A percentile compares a stretch with the other conserved stretches of the same genome.
These are phyloP conservation scores for Akebia trifoliata DNA, from an alignment of 164 flowering plant species.

Conservation along the genomic window DNA sequence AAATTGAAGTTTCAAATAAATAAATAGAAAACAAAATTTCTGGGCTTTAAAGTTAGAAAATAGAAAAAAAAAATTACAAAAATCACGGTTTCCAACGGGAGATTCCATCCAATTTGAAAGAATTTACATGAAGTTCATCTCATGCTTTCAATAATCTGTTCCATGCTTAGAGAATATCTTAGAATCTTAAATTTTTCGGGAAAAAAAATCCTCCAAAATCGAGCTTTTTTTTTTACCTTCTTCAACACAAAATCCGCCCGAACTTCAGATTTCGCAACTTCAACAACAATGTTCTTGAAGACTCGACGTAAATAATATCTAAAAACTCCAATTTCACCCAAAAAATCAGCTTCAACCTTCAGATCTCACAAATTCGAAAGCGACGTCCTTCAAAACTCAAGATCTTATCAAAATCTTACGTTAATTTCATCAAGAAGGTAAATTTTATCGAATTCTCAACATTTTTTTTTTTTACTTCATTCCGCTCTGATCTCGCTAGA, in stretches of 20 bases:
- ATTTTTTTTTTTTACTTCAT: neutral
- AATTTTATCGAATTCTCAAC: neutral
- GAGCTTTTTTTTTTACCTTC: neutral
- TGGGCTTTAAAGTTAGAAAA: too few relatives aligned
- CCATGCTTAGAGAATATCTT: too few relatives aligned
- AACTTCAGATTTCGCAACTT: constrained; percentile 2
- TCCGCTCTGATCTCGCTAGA: neutral
- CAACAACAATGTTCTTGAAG: too few relatives aligned
- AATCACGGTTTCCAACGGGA: too few relatives aligned
- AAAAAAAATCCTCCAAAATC: neutral
- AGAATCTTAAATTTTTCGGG: too few relatives aligned
- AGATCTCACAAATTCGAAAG: constrained; percentile 5
- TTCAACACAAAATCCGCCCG: neutral
- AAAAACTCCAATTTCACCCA: neutral
- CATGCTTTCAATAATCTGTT: too few relatives aligned
- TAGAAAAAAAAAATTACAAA: too few relatives aligned
- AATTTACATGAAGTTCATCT: too few relatives aligned
- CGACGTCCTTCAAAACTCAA: neutral
- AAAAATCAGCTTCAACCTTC: neutral
- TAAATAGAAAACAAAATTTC: too few relatives aligned
- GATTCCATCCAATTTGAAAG: too few relatives aligned
- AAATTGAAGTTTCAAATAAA: too few relatives aligned
- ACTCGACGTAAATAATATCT: neutral
- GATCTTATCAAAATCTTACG: neutral
- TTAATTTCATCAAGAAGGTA: neutral